Percentiles rank a stretch among this genome's conserved stretches.
phyloP scores from a whole-genome alignment of 768 basidiomycete species.

The Lyophyllum decastes region DNA sequence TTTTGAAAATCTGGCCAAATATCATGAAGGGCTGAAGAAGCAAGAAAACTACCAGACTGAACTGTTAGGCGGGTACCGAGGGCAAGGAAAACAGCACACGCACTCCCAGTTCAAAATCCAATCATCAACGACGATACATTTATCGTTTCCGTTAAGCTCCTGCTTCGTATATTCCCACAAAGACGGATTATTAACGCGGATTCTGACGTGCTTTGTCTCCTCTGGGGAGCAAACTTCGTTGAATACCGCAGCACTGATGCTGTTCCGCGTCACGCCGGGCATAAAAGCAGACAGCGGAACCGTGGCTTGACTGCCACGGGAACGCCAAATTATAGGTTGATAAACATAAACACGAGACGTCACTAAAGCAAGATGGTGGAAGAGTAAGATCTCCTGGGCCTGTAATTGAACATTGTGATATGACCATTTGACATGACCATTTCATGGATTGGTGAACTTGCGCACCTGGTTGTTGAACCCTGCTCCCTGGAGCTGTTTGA shows the following conservation, averaged over 20 bases:
- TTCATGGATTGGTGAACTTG: background rate
- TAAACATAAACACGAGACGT: constrained; percentile 43
- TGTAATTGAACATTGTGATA: constrained; percentile 12
- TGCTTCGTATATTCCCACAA: constrained; percentile 40
- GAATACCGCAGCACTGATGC: constrained; percentile 36
- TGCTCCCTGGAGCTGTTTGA: constrained; percentile 47
- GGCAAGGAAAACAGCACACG: constrained; percentile 12
- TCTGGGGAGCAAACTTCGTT: constrained; percentile 40
- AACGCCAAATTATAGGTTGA: constrained; percentile 47
- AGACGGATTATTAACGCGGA: constrained; percentile 23
- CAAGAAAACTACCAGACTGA: constrained; percentile 33
- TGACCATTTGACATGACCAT: background rate
- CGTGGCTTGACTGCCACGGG: constrained; percentile 38
- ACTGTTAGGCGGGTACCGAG: background rate
- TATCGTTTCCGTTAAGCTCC: constrained; percentile 32
- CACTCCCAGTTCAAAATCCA: constrained; percentile 47
- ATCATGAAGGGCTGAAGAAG: constrained; percentile 36
- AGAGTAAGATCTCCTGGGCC: constrained; percentile 48
- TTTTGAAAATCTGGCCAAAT: constrained; percentile 43
- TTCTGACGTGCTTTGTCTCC: constrained; percentile 34
- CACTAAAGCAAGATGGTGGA: constrained; percentile 44
- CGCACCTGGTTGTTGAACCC: constrained; percentile 51
- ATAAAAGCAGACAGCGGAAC: constrained; percentile 48
- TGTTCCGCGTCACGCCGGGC: constrained; percentile 36
- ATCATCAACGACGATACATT: constrained; percentile 45